Conservation (phyloP, 129 eudicot species). For the Sambucus nigra region DNA sequence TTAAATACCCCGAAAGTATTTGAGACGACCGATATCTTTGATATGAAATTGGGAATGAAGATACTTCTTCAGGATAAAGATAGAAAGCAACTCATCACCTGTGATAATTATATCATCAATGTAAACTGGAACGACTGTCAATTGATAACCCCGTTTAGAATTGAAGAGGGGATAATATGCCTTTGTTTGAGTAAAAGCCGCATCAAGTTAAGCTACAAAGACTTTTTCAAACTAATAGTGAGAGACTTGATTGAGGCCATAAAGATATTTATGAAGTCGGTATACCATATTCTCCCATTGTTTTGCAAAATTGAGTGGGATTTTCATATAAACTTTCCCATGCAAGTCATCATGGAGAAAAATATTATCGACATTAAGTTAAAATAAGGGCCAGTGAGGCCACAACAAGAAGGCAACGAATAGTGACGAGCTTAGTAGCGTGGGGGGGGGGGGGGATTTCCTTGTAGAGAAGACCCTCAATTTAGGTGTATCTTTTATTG, state of each 20-base stretch:
- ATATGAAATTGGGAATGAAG: neutral
- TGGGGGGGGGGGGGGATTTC: neutral
- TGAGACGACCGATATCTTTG: conserved; percentile 6
- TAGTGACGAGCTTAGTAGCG: conserved; percentile 10
- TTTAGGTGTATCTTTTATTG: neutral
- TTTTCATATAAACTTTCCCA: conserved; percentile 13
- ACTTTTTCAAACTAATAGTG: conserved; percentile 8
- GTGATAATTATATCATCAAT: conserved; percentile 17
- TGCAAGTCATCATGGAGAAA: conserved; percentile 9
- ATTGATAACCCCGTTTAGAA: neutral
- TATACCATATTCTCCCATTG: neutral
- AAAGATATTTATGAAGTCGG: conserved; percentile 1
- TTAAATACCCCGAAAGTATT: conserved; percentile 14
- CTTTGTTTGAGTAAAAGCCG: neutral
- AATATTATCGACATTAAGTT: conserved; percentile 15
- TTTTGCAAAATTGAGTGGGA: neutral
- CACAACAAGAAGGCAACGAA: neutral
- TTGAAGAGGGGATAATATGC: conserved; percentile 5
- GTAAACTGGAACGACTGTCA: neutral
- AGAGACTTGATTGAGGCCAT: conserved; percentile 12
- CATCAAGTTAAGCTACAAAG: neutral
- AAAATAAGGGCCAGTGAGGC: conserved; percentile 3
- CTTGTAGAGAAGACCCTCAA: neutral
- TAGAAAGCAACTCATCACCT: neutral
- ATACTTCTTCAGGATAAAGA: neutral